Conservation (phyloP, 257 asterid genomes). For the Asclepias syriaca region DNA sequence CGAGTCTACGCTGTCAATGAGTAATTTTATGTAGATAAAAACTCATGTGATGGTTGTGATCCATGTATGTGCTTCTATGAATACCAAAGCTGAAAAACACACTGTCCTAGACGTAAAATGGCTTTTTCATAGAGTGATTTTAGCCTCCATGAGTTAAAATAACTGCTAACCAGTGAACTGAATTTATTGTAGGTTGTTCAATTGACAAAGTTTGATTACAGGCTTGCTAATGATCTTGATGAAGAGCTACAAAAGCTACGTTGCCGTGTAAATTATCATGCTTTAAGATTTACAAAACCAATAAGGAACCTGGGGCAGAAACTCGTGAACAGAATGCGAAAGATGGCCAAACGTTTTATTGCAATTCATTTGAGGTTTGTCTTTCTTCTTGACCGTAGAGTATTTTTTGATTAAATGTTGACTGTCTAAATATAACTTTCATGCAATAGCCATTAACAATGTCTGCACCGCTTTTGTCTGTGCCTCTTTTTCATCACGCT, state of each 20-base stretch:
- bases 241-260: slow-evolving; percentile 87
- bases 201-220: slow-evolving; percentile 95
- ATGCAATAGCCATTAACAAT: neutral
- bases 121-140: slow-evolving; percentile 1
- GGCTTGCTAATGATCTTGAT: slow-evolving; percentile 86
- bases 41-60: neutral
- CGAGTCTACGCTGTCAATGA: neutral
- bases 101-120: neutral
- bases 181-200: slow-evolving; percentile 82
- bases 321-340: slow-evolving; percentile 74
- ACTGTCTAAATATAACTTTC: neutral
- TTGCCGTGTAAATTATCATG: slow-evolving; percentile 93
- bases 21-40: neutral
- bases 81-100: neutral
- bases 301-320: slow-evolving; percentile 71
- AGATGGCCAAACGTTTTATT: slow-evolving; percentile 76
- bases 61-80: neutral
- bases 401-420: neutral
- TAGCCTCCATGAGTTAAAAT: neutral
- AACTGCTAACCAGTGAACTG: slow-evolving; percentile 11
- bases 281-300: slow-evolving; percentile 83
- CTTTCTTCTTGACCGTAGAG: slow-evolving; percentile 9
- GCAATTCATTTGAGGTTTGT: slow-evolving; percentile 93
- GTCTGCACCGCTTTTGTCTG: too few relatives aligned
- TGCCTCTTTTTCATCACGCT: neutral